Conservation (phyloP, 2,329 filamentous ascomycete species). For the Fusarium euwallaceae region DNA sequence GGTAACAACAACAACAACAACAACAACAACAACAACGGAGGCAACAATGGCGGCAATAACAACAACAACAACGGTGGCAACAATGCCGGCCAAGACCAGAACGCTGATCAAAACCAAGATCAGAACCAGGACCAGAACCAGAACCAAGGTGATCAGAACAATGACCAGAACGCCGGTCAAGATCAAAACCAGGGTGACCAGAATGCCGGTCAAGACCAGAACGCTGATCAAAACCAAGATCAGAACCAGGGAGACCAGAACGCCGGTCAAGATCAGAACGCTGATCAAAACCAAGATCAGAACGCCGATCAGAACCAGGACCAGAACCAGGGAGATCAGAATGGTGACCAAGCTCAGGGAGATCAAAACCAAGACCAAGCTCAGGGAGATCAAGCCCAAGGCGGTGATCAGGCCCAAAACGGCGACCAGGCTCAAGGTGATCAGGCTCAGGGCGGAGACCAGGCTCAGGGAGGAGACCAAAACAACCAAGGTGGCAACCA, state of each 20-base stretch:
- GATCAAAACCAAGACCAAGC: neutral
- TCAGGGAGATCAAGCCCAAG: constrained; percentile 14
- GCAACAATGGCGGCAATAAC: constrained; percentile 6
- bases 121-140: constrained; percentile 22
- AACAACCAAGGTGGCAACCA: neutral
- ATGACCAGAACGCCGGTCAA: neutral
- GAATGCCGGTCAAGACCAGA: neutral
- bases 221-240: neutral
- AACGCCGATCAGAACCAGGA: neutral
- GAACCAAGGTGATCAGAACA: constrained; percentile 1
- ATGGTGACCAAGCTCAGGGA: constrained; percentile 15
- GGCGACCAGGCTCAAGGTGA: constrained; percentile 1
- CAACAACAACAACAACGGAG: constrained; percentile 26
- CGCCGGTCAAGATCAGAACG: neutral
- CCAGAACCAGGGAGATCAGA: neutral
- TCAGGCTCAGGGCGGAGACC: neutral
- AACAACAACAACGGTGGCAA: constrained; percentile 33
- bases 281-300: constrained; percentile 12
- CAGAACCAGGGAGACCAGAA: neutral
- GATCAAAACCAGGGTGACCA: neutral
- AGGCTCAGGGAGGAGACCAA: neutral
- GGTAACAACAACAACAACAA: constrained; percentile 35
- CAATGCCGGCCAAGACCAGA: constrained; percentile 13
- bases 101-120: constrained; percentile 10
- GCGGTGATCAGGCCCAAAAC: neutral